Base-by-base conservation (phyloP, 352 stramenopile genomes). In the Phytopythium litorale region DNA sequence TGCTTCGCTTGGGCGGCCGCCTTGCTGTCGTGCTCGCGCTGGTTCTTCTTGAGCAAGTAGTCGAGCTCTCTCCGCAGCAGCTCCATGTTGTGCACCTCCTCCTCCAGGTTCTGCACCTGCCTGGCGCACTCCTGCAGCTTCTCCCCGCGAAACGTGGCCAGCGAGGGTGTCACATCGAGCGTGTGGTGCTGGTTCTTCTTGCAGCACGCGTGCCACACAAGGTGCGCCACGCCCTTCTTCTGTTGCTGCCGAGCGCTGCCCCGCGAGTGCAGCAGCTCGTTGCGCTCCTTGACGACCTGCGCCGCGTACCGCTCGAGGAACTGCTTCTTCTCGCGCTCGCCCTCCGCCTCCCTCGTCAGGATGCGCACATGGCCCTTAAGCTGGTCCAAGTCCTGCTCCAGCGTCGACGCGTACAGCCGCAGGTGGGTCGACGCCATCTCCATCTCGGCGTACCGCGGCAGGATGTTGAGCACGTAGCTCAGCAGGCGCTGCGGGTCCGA, bases 201-300 rank as follows among this genome's bases (percentile, higher is more conserved):
- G 58, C 86, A 94, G 65, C 86, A 94, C 7, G 79, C 72, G 52
- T 94, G 86, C 86, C 86, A 94, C 35, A 86, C 76, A 58, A 88
- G 88, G 60, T 93, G 84, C n/a, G 33, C 30, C 7, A 58, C 9
- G 9, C 54, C 43, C 25, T 74, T 80, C 59, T 88, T 87, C 65
- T 78, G 75, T 9, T 66, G 52, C 33, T 60, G 62, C 33, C 66
- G 72, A 1, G 63, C 65, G 7, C 68, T 66, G 61, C 76, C 68
- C 60, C 76, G 84, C 12, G 75, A 69, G 28, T 94, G 86, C 35
- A 94, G 65, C 48, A 92, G 52, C 19, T 92, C 83, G 62, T 94
- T 94, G 43, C 86, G 78, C 64, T 94, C 86, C 61, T 94, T 92
- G 6, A 94, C 81, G n/a, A 94, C 69, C 58, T 94, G 83, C 3